Evolutionary conservation across 164 flowering plant species (phyloP).

Genomic region (Vitis labrusca): DNA sequence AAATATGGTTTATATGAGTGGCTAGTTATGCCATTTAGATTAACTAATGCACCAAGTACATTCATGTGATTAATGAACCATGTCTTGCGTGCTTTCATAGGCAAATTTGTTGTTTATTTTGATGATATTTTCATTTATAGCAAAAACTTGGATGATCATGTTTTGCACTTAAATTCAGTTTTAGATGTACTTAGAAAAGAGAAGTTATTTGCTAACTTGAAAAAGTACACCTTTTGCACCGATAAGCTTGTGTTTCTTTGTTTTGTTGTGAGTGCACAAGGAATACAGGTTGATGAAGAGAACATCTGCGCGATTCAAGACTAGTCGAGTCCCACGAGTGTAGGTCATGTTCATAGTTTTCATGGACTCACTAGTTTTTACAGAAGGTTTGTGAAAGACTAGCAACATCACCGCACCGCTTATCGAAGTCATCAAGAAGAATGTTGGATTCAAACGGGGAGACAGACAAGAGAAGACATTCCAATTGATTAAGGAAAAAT

Average conservation of each 20-base stretch:
- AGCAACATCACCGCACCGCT: too few species aligned
- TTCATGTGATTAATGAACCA: neutral
- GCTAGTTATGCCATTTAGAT: too few species aligned
- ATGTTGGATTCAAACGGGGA: too few species aligned
- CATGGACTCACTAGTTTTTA: too few species aligned
- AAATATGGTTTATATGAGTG: neutral
- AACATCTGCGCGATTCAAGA: too few species aligned
- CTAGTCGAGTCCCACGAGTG: neutral
- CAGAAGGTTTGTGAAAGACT: neutral
- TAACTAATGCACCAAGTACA: too few species aligned
- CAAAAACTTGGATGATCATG: neutral
- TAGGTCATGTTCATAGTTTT: neutral
- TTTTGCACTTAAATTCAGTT: neutral
- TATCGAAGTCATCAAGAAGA: too few species aligned
- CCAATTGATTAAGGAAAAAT: too few species aligned
- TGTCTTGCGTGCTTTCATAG: neutral
- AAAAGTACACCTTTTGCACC: neutral
- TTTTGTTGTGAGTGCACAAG: too few species aligned
- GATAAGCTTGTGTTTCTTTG: neutral
- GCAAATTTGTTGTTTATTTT: neutral
- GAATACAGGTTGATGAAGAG: neutral
- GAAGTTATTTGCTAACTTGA: neutral
- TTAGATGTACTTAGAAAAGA: neutral
- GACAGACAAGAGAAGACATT: too few species aligned
- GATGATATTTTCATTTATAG: conserved; percentile 1